phyloP scores from a whole-genome alignment of 257 asterid species.

The Plantago ovata region DNA sequence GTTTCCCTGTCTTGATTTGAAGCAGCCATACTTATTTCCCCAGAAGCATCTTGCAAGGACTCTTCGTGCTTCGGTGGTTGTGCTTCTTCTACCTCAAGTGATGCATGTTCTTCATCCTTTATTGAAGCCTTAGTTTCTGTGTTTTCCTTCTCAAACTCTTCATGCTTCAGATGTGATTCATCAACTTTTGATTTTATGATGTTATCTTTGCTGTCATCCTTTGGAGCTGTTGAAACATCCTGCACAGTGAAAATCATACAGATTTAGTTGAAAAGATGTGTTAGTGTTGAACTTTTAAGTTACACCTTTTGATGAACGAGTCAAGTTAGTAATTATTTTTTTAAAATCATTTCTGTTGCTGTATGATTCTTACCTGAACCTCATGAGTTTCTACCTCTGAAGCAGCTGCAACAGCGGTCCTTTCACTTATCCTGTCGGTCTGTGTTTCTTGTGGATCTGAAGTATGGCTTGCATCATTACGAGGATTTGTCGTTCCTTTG shows the following conservation, averaged over 20 bases:
- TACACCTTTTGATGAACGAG: background rate
- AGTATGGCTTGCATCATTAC: too few relatives aligned
- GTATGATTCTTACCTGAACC: slow-evolving; percentile 19
- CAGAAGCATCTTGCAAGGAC: slow-evolving; percentile 9
- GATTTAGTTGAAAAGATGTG: background rate
- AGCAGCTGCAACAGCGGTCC: slow-evolving; percentile 20
- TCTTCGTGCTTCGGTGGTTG: slow-evolving; percentile 5
- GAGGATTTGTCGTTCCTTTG: too few relatives aligned
- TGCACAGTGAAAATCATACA: background rate
- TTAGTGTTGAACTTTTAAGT: background rate
- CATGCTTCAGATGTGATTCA: slow-evolving; percentile 11
- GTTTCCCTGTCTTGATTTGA: slow-evolving; percentile 4
- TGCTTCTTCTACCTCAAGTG: slow-evolving; percentile 3
- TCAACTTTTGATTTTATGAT: background rate
- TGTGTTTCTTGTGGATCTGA: slow-evolving; percentile 10
- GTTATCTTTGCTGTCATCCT: slow-evolving; percentile 3
- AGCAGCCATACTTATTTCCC: background rate
- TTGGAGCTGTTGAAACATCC: slow-evolving; percentile 1
- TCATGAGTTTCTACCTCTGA: slow-evolving; percentile 19
- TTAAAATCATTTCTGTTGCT: background rate
- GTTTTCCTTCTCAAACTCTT: slow-evolving; percentile 7
- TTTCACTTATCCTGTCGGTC: slow-evolving; percentile 16
- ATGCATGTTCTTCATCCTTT: background rate
- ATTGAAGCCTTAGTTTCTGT: background rate
- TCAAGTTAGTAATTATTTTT: background rate